Percentiles rank a stretch among this genome's conserved stretches.
These are phyloP conservation scores for Martensiomyces pterosporus DNA, from an alignment of 192 early-diverging fungal species.

Conservation along the genomic window DNA sequence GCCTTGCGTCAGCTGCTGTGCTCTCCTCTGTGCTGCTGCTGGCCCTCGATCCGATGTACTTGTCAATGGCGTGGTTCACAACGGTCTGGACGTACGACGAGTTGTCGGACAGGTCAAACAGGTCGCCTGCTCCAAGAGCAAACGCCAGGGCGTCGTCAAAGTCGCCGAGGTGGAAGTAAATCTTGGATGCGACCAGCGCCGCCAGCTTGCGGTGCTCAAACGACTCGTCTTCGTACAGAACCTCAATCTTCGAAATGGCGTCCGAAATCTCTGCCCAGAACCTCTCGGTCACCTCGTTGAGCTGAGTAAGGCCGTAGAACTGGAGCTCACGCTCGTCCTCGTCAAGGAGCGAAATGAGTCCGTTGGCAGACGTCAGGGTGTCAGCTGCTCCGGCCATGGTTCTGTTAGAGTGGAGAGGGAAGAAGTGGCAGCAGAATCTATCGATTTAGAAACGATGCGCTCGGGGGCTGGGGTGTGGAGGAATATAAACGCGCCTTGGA, in stretches of 20 bases:
- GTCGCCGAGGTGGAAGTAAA: constrained; percentile 96
- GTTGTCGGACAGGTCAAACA: constrained; percentile 78
- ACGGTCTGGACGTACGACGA: constrained; percentile 94
- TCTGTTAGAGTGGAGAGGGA: neutral
- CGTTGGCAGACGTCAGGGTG: constrained; percentile 53
- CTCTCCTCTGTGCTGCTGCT: constrained; percentile 41
- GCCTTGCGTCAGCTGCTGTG: constrained; percentile 64
- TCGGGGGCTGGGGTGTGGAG: no score
- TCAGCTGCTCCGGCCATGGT: constrained; percentile 35
- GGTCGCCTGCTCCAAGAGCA: constrained; percentile 88
- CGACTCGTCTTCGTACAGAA: constrained; percentile 85
- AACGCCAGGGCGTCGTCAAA: constrained; percentile 93
- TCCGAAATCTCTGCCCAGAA: constrained; percentile 99
- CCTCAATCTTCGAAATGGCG: constrained; percentile 73
- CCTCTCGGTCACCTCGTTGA: constrained; percentile 82
- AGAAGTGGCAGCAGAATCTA: neutral
- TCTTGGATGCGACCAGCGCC: constrained; percentile 96
- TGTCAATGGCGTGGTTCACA: constrained; percentile 82
- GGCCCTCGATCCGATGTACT: constrained; percentile 80
- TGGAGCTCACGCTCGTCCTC: constrained; percentile 89
- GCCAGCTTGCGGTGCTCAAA: constrained; percentile 87
- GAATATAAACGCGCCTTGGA: no score
- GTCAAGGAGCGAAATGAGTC: constrained; percentile 90
- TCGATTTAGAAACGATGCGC: no score
- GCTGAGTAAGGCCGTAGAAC: constrained; percentile 87